Percentiles rank a stretch among this genome's conserved stretches.
These are phyloP conservation scores for Marasmius sp. DNA, from an alignment of 1,284 basidiomycete genomes.

Conservation along the genomic window DNA sequence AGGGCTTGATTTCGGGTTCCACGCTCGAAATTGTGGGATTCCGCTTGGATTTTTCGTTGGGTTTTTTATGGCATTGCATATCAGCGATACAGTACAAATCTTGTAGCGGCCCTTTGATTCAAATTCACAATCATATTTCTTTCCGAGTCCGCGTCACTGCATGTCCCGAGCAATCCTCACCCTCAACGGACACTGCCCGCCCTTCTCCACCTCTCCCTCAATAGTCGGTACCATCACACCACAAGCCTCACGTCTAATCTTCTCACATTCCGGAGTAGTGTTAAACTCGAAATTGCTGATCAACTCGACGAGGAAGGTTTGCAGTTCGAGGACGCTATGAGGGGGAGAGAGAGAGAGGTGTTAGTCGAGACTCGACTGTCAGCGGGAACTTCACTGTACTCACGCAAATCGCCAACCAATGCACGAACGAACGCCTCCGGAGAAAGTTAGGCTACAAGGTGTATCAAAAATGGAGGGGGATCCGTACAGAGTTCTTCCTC, in stretches of 20 bases:
- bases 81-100: too few species aligned
- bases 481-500: background rate
- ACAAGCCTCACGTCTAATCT: slow-evolving; percentile 39
- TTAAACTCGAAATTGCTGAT: slow-evolving; percentile 48
- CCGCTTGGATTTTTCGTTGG: too few species aligned
- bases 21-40: too few species aligned
- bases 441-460: slow-evolving; percentile 44
- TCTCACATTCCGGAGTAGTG: slow-evolving; percentile 35
- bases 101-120: too few species aligned
- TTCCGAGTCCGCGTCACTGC: too few species aligned
- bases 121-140: too few species aligned
- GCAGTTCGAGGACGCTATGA: slow-evolving; percentile 41
- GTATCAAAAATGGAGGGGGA: background rate
- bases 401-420: slow-evolving; percentile 55
- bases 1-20: background rate
- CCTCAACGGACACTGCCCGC: background rate
- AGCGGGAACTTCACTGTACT: slow-evolving; percentile 12
- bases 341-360: too few species aligned
- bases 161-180: background rate
- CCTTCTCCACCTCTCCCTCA: background rate
- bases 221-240: slow-evolving; percentile 38
- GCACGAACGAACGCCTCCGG: slow-evolving; percentile 39
- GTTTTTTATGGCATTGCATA: too few species aligned
- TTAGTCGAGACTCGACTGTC: too few species aligned
- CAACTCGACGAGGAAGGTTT: slow-evolving; percentile 49